Evolutionary conservation across 2,329 filamentous ascomycete species (phyloP), one percentile per base, ranked within the genome.

Genomic region (Fusarium praegraminearum): DNA sequence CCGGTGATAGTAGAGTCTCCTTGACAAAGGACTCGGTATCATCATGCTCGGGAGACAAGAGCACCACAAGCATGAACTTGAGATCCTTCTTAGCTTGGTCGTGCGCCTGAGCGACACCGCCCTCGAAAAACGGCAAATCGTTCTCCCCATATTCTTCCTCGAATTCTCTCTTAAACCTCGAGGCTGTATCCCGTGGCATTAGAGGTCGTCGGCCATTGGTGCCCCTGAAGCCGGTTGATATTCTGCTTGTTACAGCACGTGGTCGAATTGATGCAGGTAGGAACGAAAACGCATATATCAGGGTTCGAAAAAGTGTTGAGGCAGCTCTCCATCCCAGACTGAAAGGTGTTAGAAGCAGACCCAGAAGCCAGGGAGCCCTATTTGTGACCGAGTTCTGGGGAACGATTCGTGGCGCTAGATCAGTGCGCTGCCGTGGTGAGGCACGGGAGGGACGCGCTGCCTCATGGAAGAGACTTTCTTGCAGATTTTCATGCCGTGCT

Each of bases 41-140:
- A 76, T 99, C 96, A 79, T 99, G 95, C 79, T 98, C 96, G 0
- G 94, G 93, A 1, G 94, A 97, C 55, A 97, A 82, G 18, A 99
- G 86, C 7, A 98, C 83, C 18, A 98, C 91, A n/a, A 98, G 81
- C 16, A 99, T 84, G 77, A 97, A 97, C 77, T 97, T 97, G 57
- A 98, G 86, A 36, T 98, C 93, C 72, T 90, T 90, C 83, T 98
- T 98, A 8, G 95, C 94, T 38, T 91, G 82, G 76, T 99, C 96
- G 67, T 97, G 89, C 0, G 94, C 94, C 80, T 97, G 92, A 7
- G 97, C 94, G 76, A 98, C 96, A 7, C 95, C 94, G 53, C 91
- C 92, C 76, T 98, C 94, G 71, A 91, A 90, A 78, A 97, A 97
- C 0, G 91, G 90, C 7, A 98, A 81, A 7, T 83, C 84, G 50